These are phyloP conservation scores for Mycena albidolilacea DNA, from an alignment of 768 basidiomycete species.

Conservation along the genomic window DNA sequence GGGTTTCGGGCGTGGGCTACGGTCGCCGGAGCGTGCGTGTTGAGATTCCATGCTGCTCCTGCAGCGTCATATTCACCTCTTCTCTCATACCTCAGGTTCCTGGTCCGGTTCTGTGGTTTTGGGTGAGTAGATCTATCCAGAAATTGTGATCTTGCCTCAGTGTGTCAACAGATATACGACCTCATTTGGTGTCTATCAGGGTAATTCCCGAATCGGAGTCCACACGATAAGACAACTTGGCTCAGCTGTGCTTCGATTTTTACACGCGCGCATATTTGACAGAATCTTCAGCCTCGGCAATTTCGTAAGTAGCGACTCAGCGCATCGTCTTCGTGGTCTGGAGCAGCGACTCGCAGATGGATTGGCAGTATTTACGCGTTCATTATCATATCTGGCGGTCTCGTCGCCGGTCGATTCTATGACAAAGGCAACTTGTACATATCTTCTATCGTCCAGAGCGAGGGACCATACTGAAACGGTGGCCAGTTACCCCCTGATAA, in stretches of 20 bases:
- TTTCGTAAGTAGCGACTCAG: constrained; percentile 46
- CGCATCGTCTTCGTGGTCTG: neutral
- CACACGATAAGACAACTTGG: neutral
- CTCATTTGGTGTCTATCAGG: constrained; percentile 54
- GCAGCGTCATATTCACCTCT: neutral
- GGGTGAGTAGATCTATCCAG: neutral
- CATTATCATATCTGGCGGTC: constrained; percentile 58
- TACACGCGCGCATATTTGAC: constrained; percentile 55
- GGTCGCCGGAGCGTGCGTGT: neutral
- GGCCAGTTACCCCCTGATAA: constrained; percentile 49
- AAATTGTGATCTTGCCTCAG: neutral
- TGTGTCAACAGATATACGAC: constrained; percentile 51
- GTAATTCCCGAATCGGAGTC: constrained; percentile 32
- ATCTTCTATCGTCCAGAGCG: neutral
- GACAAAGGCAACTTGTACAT: constrained; percentile 65
- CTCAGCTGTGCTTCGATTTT: constrained; percentile 46
- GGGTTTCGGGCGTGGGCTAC: neutral
- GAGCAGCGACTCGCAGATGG: constrained; percentile 43
- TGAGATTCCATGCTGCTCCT: neutral
- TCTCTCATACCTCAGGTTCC: neutral
- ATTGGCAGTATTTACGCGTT: constrained; percentile 64
- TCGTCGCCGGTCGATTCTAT: constrained; percentile 59
- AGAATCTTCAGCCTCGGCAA: constrained; percentile 52
- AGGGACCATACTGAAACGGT: neutral
- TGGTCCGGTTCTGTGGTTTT: constrained; percentile 26